Conservation (phyloP, 768 basidiomycete species). For the Pholiota conissans region DNA sequence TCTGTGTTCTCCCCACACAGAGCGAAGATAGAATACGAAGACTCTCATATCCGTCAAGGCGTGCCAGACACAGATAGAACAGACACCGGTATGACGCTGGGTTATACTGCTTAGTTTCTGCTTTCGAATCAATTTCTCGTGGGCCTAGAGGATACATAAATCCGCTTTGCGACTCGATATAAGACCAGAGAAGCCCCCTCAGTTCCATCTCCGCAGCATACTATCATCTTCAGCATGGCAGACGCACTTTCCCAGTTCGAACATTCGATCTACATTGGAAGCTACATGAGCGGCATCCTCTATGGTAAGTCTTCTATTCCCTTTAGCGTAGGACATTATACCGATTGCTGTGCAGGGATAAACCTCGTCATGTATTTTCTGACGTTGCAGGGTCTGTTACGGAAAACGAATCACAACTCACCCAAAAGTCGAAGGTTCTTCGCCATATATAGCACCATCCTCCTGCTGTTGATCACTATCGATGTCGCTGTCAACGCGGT, state of each 20-base stretch:
- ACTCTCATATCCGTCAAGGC: conserved; percentile 15
- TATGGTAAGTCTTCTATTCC: conserved; percentile 23
- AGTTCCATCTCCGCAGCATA: conserved; percentile 1
- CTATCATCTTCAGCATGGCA: conserved; percentile 12
- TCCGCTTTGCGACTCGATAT: conserved; percentile 1
- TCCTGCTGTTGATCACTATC: conserved; percentile 27
- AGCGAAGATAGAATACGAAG: conserved; percentile 11
- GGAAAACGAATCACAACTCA: conserved; percentile 21
- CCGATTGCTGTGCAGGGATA: conserved; percentile 20
- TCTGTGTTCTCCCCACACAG: conserved; percentile 12
- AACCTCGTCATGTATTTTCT: conserved; percentile 28
- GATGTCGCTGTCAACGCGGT: conserved; percentile 30
- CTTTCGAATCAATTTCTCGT: conserved; percentile 10
- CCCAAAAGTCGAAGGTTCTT: conserved; percentile 23
- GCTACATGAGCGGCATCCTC: conserved; percentile 31
- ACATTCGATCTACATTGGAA: conserved; percentile 31
- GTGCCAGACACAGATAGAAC: conserved; percentile 11
- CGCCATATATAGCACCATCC: conserved; percentile 26
- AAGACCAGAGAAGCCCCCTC: conserved; percentile 13
- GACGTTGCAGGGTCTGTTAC: conserved; percentile 23
- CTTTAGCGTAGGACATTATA: conserved; percentile 6
- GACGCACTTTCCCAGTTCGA: conserved; percentile 23
- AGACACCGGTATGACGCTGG: conserved; percentile 9
- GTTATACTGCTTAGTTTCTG: conserved; percentile 5
- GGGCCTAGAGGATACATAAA: conserved; percentile 14